phyloP scores from a whole-genome alignment of 345 rosid species.

The Camelina sativa region DNA sequence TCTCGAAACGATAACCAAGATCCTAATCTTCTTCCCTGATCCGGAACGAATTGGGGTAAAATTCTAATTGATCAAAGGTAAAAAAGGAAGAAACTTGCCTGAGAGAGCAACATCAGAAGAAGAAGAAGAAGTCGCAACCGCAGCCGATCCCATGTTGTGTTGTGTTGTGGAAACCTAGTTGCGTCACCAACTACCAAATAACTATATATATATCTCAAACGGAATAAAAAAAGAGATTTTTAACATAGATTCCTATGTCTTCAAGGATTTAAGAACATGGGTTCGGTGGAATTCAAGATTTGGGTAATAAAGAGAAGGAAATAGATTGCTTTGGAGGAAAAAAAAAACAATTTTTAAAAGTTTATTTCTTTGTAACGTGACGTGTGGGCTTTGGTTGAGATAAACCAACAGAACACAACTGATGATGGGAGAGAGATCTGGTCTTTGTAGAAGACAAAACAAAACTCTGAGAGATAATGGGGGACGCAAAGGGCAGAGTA shows the following conservation, averaged over 20 bases:
- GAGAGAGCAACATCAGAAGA: constrained; percentile 44
- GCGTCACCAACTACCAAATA: constrained; percentile 17
- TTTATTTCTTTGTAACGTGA: constrained; percentile 28
- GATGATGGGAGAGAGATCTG: constrained; percentile 9
- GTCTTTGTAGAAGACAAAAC: constrained; percentile 13
- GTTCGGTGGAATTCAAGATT: constrained; percentile 27
- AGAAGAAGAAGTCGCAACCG: constrained; percentile 33
- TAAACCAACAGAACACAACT: constrained; percentile 16
- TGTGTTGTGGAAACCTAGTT: not conserved
- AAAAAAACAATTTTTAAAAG: not conserved
- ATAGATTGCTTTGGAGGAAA: constrained; percentile 19
- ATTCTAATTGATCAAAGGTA: not conserved
- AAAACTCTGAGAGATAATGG: not conserved
- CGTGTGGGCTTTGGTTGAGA: constrained; percentile 46
- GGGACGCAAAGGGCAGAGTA: constrained; percentile 4
- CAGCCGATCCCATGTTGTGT: constrained; percentile 43
- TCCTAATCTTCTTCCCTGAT: not conserved
- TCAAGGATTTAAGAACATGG: constrained; percentile 28
- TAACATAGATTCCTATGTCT: constrained; percentile 35
- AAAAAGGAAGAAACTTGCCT: constrained; percentile 34
- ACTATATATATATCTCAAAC: constrained; percentile 18
- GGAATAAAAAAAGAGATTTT: constrained; percentile 32
- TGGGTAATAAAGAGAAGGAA: constrained; percentile 1
- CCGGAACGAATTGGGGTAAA: not conserved
- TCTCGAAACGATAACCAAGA: constrained; percentile 28